Percentiles rank a stretch among this genome's conserved stretches.
phyloP scores from a whole-genome alignment of 2,329 filamentous ascomycete species.

The Ophiostoma populinum region DNA sequence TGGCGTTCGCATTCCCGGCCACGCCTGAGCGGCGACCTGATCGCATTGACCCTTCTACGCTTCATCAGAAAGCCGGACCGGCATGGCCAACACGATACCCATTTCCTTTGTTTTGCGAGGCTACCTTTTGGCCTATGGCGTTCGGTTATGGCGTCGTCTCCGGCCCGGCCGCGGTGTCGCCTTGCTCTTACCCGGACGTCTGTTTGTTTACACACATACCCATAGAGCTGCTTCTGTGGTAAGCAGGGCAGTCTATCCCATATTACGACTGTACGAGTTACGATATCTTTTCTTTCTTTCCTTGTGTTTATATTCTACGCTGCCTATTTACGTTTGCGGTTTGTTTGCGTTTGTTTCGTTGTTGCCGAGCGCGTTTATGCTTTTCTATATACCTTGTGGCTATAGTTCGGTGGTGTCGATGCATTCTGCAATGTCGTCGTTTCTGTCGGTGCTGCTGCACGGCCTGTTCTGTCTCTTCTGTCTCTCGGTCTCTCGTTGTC shows the following conservation, averaged over 20 bases:
- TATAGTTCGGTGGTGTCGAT: neutral
- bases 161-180: too few species aligned
- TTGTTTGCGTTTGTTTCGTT: neutral
- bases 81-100: too few species aligned
- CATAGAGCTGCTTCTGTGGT: conserved; percentile 1
- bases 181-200: neutral
- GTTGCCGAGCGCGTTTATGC: too few species aligned
- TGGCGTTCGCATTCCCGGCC: too few species aligned
- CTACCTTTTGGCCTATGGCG: neutral
- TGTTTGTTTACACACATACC: neutral
- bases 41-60: too few species aligned
- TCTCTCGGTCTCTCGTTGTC: too few species aligned
- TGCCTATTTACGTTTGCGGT: neutral
- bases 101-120: too few species aligned
- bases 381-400: neutral
- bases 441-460: too few species aligned
- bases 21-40: too few species aligned
- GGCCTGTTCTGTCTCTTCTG: too few species aligned
- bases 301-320: conserved; percentile 2
- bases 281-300: conserved; percentile 8
- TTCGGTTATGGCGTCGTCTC: neutral
- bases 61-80: too few species aligned
- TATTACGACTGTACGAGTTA: conserved; percentile 10
- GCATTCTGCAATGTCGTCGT: too few species aligned
- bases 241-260: neutral